Conservation (phyloP, 1,139 yeast genomes). For the Debaryomyces nepalensis region DNA sequence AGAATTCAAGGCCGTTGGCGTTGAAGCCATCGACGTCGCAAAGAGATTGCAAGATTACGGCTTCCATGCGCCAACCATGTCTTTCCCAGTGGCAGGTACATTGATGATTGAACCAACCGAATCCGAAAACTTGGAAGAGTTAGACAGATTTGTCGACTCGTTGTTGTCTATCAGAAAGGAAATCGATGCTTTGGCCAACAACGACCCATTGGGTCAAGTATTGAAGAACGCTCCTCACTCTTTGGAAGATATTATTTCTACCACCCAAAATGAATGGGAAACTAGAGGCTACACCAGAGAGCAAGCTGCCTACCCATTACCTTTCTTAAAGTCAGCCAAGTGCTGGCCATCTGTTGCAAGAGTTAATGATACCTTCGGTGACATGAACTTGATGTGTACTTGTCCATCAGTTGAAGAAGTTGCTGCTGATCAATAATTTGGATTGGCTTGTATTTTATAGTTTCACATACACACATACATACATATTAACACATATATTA, state of each 20-base stretch:
- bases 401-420: slow-evolving; percentile 84
- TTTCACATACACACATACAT: background rate
- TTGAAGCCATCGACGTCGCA: slow-evolving; percentile 96
- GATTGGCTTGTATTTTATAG: background rate
- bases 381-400: slow-evolving; percentile 88
- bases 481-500: background rate
- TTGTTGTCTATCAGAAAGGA: slow-evolving; percentile 82
- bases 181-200: slow-evolving; percentile 74
- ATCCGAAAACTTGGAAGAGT: slow-evolving; percentile 84
- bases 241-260: slow-evolving; percentile 69
- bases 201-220: slow-evolving; percentile 68
- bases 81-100: slow-evolving; percentile 98
- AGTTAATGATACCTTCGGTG: slow-evolving; percentile 93
- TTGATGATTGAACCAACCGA: slow-evolving; percentile 98
- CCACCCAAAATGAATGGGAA: slow-evolving; percentile 67
- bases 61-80: slow-evolving; percentile 98
- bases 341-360: slow-evolving; percentile 97
- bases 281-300: slow-evolving; percentile 89
- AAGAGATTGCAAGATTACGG: slow-evolving; percentile 97
- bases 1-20: slow-evolving; percentile 77
- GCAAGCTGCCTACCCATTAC: slow-evolving; percentile 90
- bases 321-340: slow-evolving; percentile 71
- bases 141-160: slow-evolving; percentile 89
- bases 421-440: slow-evolving; percentile 30
- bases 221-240: slow-evolving; percentile 94